Base-by-base conservation (phyloP, 2,329 filamentous ascomycete genomes). In the Bipolaris sorokiniana region DNA sequence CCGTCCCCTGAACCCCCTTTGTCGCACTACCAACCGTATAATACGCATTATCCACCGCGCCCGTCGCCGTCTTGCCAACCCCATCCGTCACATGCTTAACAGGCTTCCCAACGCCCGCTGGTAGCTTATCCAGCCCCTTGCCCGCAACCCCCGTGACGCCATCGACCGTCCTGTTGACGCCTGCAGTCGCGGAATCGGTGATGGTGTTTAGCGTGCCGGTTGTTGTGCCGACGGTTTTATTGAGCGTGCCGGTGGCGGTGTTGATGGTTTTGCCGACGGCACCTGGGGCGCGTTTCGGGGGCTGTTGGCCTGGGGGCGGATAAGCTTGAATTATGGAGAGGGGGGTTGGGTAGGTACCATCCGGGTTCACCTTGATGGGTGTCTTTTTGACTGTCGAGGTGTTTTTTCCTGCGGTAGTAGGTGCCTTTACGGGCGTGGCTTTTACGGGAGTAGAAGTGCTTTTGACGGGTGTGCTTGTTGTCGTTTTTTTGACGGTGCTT, bases 61-160 rank as follows among this genome's bases (percentile, higher is more conserved):
- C 74, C 0, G 77, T 78, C 3, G 72, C 72, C 5, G 77, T 80
- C 67, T 79, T 78, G 36, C 79, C 79, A 7, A 79, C 70, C 16
- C 69, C 70, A 18, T 74, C 70, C 7, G 77, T 79, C 2, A 79
- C 69, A 51, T 79, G 75, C 48, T 76, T 74, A 26, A 78, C 73
- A 0, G 74, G 72, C 66, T 74, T 71, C 3, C 74, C 74, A 0
- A 73, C 72, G 20, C 73, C 72, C 2, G 56, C 66, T 1, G 75
- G 76, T 3, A 76, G 41, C 31, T 70, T 69, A 7, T 77, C 72
- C 0, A 76, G 66, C 0, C 75, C 69, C 41, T 77, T 77, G 15
- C 78, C 78, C 3, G 74, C 65, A 3, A 72, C 61, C 6, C 74
- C 74, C 0, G 77, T 79, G 6, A 71, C 64, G 28, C 71, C 77